Percentiles rank a stretch among this genome's conserved stretches.
Conservation (phyloP, 2,329 filamentous ascomycete species). For the Botryosphaeria dothidea region DNA sequence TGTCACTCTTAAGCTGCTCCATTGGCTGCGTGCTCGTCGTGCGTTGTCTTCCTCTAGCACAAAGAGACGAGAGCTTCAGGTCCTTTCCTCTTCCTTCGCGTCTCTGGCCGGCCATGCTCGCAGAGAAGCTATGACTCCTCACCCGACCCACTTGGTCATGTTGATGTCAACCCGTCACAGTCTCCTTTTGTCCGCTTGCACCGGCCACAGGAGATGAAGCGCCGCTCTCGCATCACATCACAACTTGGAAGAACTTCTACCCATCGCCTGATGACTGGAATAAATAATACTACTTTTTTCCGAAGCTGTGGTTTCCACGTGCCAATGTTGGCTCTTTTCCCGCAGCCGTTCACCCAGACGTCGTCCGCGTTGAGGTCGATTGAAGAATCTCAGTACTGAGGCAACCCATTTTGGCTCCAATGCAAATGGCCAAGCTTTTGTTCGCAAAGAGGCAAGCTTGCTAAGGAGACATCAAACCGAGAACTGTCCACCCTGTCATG, state of each 20-base stretch:
- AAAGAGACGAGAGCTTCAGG: background rate
- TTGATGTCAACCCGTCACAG: background rate
- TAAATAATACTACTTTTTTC: too few relatives aligned
- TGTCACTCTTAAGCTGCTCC: background rate
- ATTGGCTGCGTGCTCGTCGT: background rate
- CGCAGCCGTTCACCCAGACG: too few relatives aligned
- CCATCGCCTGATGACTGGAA: too few relatives aligned
- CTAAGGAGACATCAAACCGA: too few relatives aligned
- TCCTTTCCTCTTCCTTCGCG: background rate
- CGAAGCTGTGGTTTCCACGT: too few relatives aligned
- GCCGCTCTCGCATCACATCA: background rate
- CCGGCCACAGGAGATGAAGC: background rate
- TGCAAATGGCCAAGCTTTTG: too few relatives aligned
- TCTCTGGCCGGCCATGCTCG: background rate
- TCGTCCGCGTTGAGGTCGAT: too few relatives aligned
- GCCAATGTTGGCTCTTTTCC: too few relatives aligned
- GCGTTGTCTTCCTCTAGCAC: background rate
- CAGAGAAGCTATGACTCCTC: constrained; percentile 12
- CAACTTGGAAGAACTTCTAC: background rate
- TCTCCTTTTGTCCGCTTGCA: background rate
- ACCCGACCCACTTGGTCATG: constrained; percentile 1
- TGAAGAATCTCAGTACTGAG: too few relatives aligned
- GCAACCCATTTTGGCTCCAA: too few relatives aligned
- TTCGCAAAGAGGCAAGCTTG: too few relatives aligned
- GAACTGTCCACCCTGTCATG: background rate